Evolutionary conservation across 192 early-diverging fungal species (phyloP).

Genomic region (Coemansia umbellata): DNA sequence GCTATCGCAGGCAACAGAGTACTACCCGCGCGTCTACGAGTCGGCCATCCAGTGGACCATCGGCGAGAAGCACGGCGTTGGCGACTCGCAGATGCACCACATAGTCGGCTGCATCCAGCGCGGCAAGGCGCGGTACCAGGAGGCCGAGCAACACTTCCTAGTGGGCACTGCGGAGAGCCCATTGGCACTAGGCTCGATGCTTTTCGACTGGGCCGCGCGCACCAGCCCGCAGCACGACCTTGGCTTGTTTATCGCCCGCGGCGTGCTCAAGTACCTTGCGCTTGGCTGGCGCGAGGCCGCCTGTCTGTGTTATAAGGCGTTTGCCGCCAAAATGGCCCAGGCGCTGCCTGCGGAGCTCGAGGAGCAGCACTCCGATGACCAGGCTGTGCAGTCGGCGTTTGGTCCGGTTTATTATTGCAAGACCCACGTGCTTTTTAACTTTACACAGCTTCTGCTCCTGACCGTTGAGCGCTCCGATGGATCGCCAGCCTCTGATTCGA

Average conservation of each 20-base stretch:
- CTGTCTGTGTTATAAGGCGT: constrained; percentile 51
- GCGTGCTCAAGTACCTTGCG: constrained; percentile 72
- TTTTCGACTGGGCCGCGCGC: constrained; percentile 69
- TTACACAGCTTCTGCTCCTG: constrained; percentile 62
- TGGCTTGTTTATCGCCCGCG: constrained; percentile 75
- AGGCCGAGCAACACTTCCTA: constrained; percentile 83
- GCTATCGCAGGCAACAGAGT: constrained; percentile 54
- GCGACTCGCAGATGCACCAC: constrained; percentile 47
- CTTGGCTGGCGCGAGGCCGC: constrained; percentile 54
- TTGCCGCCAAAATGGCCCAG: constrained; percentile 24
- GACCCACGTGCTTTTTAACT: constrained; percentile 58
- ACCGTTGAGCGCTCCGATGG: constrained; percentile 57
- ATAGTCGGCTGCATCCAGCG: constrained; percentile 43
- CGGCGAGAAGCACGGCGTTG: constrained; percentile 15
- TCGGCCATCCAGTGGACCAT: constrained; percentile 49
- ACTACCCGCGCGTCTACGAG: constrained; percentile 45
- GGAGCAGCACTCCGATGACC: constrained; percentile 16
- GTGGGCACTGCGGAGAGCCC: constrained; percentile 82
- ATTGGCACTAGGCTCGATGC: constrained; percentile 65
- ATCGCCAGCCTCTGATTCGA: constrained; percentile 14
- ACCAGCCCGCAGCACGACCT: constrained; percentile 55
- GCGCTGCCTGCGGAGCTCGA: constrained; percentile 9
- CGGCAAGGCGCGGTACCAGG: constrained; percentile 65
- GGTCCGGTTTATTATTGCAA: constrained; percentile 45
- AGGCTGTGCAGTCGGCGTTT: constrained; percentile 35